Percentiles rank a stretch among this genome's conserved stretches.
Conservation (phyloP, 2,329 filamentous ascomycete species). For the Cryphonectria radicalis region DNA sequence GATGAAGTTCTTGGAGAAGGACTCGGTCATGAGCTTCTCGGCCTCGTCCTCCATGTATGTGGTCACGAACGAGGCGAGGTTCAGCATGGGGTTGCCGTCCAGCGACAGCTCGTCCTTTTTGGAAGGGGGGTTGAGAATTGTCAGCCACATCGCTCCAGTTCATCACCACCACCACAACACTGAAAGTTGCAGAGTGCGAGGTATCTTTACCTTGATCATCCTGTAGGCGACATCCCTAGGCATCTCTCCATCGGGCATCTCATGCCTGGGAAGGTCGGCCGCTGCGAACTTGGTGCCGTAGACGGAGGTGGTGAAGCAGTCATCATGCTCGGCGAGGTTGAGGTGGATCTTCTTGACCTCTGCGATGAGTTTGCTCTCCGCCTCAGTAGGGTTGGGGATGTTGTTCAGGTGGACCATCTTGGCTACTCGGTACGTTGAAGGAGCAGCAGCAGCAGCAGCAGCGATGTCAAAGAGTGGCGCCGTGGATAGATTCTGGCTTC, state of each 20-base stretch:
- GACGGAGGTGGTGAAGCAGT: conserved; percentile 75
- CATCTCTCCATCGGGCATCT: conserved; percentile 92
- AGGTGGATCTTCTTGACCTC: conserved; percentile 50
- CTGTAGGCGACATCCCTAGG: conserved; percentile 91
- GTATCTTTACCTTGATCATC: conserved; percentile 70
- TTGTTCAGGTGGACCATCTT: conserved; percentile 58
- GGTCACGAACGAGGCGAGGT: conserved; percentile 89
- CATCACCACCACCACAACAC: not conserved
- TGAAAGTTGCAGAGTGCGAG: not conserved
- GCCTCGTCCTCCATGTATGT: conserved; percentile 87
- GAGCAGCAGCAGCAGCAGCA: not conserved
- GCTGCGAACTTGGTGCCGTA: conserved; percentile 87
- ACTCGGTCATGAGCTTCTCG: conserved; percentile 92
- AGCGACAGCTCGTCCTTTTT: conserved; percentile 78
- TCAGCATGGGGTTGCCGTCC: conserved; percentile 88
- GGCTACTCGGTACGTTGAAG: conserved; percentile 8
- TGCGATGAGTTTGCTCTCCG: conserved; percentile 38
- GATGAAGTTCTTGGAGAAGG: conserved; percentile 94
- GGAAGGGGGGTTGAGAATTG: not conserved
- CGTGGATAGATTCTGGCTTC: not conserved
- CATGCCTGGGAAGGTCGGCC: conserved; percentile 76
- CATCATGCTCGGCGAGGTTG: conserved; percentile 54
- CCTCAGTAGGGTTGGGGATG: conserved; percentile 42
- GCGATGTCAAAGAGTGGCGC: not conserved
- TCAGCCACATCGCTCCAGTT: not conserved